These are phyloP conservation scores for Linnemannia elongata DNA, from an alignment of 192 early-diverging fungal genomes.

Conservation along the genomic window DNA sequence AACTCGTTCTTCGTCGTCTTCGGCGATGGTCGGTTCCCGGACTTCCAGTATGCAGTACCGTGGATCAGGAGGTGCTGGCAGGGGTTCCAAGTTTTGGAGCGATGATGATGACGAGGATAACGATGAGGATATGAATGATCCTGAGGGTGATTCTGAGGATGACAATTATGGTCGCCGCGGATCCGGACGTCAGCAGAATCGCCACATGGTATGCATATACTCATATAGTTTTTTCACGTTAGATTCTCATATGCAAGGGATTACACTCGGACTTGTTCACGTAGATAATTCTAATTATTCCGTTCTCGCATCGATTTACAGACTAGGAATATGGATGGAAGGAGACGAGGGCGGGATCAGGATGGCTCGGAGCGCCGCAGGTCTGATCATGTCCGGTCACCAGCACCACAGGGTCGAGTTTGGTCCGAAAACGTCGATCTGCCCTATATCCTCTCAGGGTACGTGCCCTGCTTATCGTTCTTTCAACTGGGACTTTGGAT, in stretches of 20 bases:
- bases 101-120: constrained; percentile 13
- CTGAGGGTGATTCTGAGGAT: not conserved
- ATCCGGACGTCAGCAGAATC: not conserved
- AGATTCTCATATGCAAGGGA: not conserved
- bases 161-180: not conserved
- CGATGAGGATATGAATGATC: not conserved
- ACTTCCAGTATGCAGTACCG: not conserved
- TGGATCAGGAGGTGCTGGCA: not conserved
- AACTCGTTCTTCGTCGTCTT: not conserved
- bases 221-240: not conserved
- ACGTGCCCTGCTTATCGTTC: not conserved
- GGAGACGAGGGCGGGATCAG: not conserved
- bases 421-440: constrained; percentile 55
- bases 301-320: not conserved
- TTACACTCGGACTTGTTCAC: not conserved
- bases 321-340: not conserved
- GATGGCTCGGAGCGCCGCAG: not conserved
- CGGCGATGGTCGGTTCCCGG: not conserved
- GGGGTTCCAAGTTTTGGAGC: constrained; percentile 12
- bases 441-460: constrained; percentile 49
- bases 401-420: constrained; percentile 9
- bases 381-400: not conserved
- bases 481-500: no score
- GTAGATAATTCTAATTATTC: not conserved
- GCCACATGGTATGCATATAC: not conserved